Evolutionary conservation across 1,139 yeast genomes (phyloP).

Genomic region (Candida dubliniensis): DNA sequence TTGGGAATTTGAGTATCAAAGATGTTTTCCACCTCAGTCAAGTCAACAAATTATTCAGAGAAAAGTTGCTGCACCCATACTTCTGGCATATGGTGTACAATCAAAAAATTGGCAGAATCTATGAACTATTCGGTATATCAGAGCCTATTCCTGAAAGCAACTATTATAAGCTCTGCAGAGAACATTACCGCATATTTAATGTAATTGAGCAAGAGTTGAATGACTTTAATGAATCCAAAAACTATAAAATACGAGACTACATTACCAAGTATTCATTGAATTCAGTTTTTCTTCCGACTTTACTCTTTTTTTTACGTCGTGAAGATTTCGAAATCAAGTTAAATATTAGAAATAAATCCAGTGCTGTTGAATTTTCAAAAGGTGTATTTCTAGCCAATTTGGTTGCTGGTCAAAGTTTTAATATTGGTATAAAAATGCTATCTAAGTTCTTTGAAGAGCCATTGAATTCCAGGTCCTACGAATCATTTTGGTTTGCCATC

Average conservation of each 20-base stretch:
- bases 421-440: constrained; percentile 16
- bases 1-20: constrained; percentile 19
- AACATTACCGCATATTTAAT: constrained; percentile 1
- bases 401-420: constrained; percentile 17
- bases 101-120: not conserved
- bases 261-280: constrained; percentile 2
- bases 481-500: constrained; percentile 25
- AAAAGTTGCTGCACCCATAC: constrained; percentile 9
- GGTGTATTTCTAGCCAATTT: constrained; percentile 11
- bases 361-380: constrained; percentile 4
- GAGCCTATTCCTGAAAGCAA: not conserved
- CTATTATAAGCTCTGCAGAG: constrained; percentile 2
- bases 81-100: constrained; percentile 15
- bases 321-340: not conserved
- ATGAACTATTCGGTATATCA: constrained; percentile 4
- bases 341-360: not conserved
- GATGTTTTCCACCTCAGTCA: constrained; percentile 23
- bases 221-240: not conserved
- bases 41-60: constrained; percentile 13
- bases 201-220: constrained; percentile 3
- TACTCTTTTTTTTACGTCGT: not conserved
- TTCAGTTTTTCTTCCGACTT: constrained; percentile 5
- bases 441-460: not conserved
- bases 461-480: constrained; percentile 13
- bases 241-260: not conserved